Base-by-base conservation (phyloP, 305 asterid genomes). In the Nicotiana rustica region DNA sequence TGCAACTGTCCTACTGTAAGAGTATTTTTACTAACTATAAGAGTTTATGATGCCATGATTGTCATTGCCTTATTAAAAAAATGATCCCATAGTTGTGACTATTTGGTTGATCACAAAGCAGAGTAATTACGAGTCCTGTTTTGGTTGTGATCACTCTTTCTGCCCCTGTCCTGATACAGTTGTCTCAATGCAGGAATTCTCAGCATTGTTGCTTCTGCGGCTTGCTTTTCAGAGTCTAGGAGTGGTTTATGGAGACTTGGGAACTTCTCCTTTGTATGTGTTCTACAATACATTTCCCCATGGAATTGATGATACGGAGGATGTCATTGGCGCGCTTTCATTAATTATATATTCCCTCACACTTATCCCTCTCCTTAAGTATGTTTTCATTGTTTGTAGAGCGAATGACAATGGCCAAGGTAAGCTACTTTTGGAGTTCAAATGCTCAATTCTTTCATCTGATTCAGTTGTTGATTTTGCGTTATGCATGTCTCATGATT, bases 321-420 rank as follows among this genome's bases (percentile, higher is more conserved):
- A 97, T 85, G 86, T 95, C 73, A 85, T 97, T 49, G 99, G 99
- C 0, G 99, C 99, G 81, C 97, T 97, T 76, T 97, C 99, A 15
- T 86, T 93, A 88, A 97, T 97, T 79, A 93, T 97, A 81, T 97
- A 97, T 86, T 97, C 99, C 35, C 91, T 97, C 65, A 93, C 99
- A 5, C 90, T 97, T 29, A 91, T 97, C 82, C 99, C 99, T 52
- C 98, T 97, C 85, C 97, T 97, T 85, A 97, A 97, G 88, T 97
- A 97, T 70, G 99, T 97, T 64, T 95, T 97, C 88, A 92, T 97
- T 33, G 99, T 97, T 21, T 97, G 99, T 85, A 85, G 93, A 91
- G 99, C 99, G 31, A 97, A 90, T 41, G 99, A 97, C 94, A 97
- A 89, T 77, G 98, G 99, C 76, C 99, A 96, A 92, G 99, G 99